Evolutionary conservation across 768 basidiomycete genomes (phyloP).

Genomic region (Mycena indigotica): DNA sequence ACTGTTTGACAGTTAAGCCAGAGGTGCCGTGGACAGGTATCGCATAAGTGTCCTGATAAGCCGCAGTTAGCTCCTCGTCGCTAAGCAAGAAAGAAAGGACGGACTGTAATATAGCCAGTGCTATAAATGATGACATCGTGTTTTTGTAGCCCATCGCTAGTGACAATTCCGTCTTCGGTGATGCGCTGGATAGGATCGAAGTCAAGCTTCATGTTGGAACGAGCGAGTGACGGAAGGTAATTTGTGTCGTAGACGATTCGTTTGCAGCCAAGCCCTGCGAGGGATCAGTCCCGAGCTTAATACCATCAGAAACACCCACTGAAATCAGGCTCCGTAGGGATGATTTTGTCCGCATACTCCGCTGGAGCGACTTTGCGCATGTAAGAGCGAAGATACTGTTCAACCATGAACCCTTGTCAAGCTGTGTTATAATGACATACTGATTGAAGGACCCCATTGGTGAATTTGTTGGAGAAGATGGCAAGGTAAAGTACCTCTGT

Average conservation of each 20-base stretch:
- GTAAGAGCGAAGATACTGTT: not conserved
- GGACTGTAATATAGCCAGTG: slow-evolving; percentile 55
- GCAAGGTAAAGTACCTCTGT: not conserved
- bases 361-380: not conserved
- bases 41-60: slow-evolving; percentile 39
- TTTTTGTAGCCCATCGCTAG: slow-evolving; percentile 35
- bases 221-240: slow-evolving; percentile 46
- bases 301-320: not conserved
- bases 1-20: slow-evolving; percentile 45
- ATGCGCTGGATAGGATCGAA: slow-evolving; percentile 42
- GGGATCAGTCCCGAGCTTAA: not conserved
- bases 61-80: slow-evolving; percentile 1
- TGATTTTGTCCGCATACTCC: not conserved
- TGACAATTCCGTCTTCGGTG: slow-evolving; percentile 43
- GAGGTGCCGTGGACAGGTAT: slow-evolving; percentile 45
- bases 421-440: too few species aligned
- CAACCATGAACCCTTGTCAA: too few species aligned
- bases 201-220: slow-evolving; percentile 46
- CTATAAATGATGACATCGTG: slow-evolving; percentile 61
- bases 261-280: slow-evolving; percentile 52
- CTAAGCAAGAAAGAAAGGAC: slow-evolving; percentile 19
- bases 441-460: not conserved
- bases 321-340: not conserved
- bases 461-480: not conserved
- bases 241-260: slow-evolving; percentile 52